phyloP scores from a whole-genome alignment of 306 rosid genomes.

The Begonia peltatifolia region DNA sequence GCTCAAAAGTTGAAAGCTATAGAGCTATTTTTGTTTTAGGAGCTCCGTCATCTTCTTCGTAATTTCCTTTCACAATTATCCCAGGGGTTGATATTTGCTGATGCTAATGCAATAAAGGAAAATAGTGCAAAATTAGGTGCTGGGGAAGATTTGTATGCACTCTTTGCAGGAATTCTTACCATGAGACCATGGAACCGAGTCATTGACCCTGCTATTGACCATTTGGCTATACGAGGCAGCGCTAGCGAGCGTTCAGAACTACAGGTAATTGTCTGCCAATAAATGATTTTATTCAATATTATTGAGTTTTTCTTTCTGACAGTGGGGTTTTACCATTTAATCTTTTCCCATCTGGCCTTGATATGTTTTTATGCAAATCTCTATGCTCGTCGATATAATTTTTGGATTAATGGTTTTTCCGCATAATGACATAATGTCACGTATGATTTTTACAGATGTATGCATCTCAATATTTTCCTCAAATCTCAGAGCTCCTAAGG shows the following conservation, averaged over 20 bases:
- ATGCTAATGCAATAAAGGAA: slow-evolving; percentile 69
- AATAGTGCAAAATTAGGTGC: slow-evolving; percentile 88
- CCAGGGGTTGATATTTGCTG: slow-evolving; percentile 74
- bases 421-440: no score
- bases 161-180: slow-evolving; percentile 89
- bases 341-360: no score
- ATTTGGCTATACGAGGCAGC: slow-evolving; percentile 62
- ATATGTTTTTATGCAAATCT: no score
- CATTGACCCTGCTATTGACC: slow-evolving; percentile 71
- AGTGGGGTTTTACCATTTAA: no score
- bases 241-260: slow-evolving; percentile 66
- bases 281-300: no score
- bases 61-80: slow-evolving; percentile 1
- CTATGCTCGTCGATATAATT: no score
- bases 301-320: no score
- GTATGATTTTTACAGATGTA: slow-evolving; percentile 35
- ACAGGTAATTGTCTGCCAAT: slow-evolving; percentile 47
- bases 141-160: slow-evolving; percentile 84
- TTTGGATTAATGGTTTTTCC: no score
- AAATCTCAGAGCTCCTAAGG: slow-evolving; percentile 87
- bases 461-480: slow-evolving; percentile 79
- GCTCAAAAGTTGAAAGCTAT: neutral
- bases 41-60: slow-evolving; percentile 4
- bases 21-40: neutral
- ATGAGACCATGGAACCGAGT: slow-evolving; percentile 97